phyloP scores from a whole-genome alignment of 2,329 filamentous ascomycete genomes.

The Aphanocladium album region DNA sequence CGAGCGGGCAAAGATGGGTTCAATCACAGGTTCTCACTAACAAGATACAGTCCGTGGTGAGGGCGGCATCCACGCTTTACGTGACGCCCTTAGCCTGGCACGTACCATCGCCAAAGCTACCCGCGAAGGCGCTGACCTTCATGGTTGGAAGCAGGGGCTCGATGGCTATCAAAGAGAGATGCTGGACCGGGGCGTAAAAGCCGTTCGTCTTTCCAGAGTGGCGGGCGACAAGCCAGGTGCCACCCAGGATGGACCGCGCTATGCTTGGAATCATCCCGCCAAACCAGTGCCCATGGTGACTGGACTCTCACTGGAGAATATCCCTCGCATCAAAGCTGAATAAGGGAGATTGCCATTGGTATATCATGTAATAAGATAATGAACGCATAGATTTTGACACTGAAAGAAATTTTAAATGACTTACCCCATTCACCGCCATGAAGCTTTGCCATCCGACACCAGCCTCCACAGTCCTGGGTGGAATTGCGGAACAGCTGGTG shows the following conservation, averaged over 20 bases:
- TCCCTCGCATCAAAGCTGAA: background rate
- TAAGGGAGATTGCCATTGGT: too few species aligned
- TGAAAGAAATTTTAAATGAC: too few species aligned
- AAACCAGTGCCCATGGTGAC: background rate
- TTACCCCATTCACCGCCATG: too few species aligned
- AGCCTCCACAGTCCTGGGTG: too few species aligned
- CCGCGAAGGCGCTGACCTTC: background rate
- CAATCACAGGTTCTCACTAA: background rate
- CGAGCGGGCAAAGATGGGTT: too few species aligned
- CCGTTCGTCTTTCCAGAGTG: slow-evolving; percentile 14
- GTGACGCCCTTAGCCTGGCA: slow-evolving; percentile 17
- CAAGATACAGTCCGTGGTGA: slow-evolving; percentile 33
- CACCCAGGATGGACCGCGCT: background rate
- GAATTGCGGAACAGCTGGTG: too few species aligned
- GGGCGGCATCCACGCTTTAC: slow-evolving; percentile 41
- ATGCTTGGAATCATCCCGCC: background rate
- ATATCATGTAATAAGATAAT: background rate
- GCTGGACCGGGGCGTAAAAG: slow-evolving; percentile 20
- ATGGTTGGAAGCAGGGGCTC: background rate
- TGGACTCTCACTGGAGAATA: background rate
- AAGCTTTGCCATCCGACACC: too few species aligned
- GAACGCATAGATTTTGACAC: background rate
- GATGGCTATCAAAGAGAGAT: slow-evolving; percentile 23
- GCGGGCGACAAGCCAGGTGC: background rate
- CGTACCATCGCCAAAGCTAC: slow-evolving; percentile 15